phyloP scores from a whole-genome alignment of 116 monocot species.

The Iris pallida region DNA sequence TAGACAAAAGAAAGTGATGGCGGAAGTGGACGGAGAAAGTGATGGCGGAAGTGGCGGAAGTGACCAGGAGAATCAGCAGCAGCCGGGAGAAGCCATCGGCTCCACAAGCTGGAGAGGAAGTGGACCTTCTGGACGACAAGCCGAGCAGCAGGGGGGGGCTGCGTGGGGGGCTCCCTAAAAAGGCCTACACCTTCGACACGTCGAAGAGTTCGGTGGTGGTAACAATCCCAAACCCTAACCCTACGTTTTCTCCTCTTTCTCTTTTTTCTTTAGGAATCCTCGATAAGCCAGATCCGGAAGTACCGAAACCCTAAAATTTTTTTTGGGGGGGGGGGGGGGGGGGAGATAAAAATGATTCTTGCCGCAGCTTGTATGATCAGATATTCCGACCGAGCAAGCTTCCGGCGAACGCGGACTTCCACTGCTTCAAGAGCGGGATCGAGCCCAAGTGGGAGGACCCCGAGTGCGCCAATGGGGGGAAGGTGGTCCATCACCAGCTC shows the following conservation, averaged over 20 bases:
- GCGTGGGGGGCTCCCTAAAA: slow-evolving; percentile 79
- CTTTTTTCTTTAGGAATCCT: neutral
- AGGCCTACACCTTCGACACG: slow-evolving; percentile 86
- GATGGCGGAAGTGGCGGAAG: slow-evolving; percentile 1
- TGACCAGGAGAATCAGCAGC: neutral
- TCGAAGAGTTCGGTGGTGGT: slow-evolving; percentile 99
- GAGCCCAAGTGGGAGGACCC: slow-evolving; percentile 99
- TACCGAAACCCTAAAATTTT: neutral
- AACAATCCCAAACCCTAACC: neutral
- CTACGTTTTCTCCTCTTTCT: neutral
- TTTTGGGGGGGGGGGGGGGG: no score
- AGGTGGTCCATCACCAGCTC: slow-evolving; percentile 69
- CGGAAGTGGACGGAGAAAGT: neutral
- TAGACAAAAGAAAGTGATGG: no score
- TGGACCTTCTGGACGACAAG: slow-evolving; percentile 98
- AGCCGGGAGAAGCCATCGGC: slow-evolving; percentile 13
- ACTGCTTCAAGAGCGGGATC: slow-evolving; percentile 77
- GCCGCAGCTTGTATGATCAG: slow-evolving; percentile 83
- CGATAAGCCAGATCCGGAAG: neutral
- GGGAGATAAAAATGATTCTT: neutral
- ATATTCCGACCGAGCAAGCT: slow-evolving; percentile 90
- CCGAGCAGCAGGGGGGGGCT: slow-evolving; percentile 83
- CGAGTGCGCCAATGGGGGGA: slow-evolving; percentile 90
- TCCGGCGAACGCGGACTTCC: slow-evolving; percentile 76
- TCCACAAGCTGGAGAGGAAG: slow-evolving; percentile 77